Evolutionary conservation across 2,329 filamentous ascomycete genomes (phyloP), one percentile per base, ranked within the genome.

Genomic region (Claviceps sp.): DNA sequence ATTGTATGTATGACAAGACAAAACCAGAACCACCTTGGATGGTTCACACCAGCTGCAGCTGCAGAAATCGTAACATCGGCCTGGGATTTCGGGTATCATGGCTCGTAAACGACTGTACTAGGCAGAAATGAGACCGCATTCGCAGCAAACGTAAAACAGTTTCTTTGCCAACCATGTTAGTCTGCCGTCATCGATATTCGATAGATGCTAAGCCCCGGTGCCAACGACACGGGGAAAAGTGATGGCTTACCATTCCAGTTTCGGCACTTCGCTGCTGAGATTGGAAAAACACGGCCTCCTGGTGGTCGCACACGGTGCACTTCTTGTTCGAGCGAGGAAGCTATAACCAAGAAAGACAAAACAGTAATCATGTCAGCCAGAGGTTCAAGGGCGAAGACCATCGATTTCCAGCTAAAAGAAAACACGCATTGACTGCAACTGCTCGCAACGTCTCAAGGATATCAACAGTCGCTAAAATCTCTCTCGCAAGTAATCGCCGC

Each of bases 241-340:
- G 47, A 50, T 14, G 20, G 48, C 86, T 76, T 71, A 97, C 93
- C 93, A 98, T 98, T 73, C 93, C 93, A 45, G 93, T 98, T 70
- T 97, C 90, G 48, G 89, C 88, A 60, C 86, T 95, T 70, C 93
- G 86, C 74, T 97, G 90, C 67, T 98, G 93, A 56, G 90, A 96
- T 73, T 98, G 93, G 75, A 98, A 98, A 73, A 95, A 98, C 54
- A 98, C 94, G 46, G 90, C 89, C 71, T 97, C 90, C 60, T 82
- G 81, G 68, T 93, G 86, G 59, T 22, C 22, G 22, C 22, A 22
- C 1, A 22, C 22, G 22, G 79, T 78, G 75, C 94, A 98, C 60
- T 76, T 78, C 71, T 87, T 89, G 67, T 89, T 87, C 62, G 89
- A 84, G 63, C 90, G 85, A 58, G 93, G 93, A 68, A 97, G 87